Evolutionary conservation across 768 basidiomycete species (phyloP), one percentile per base, ranked within the genome.

Genomic region (Baorangia bicolor): DNA sequence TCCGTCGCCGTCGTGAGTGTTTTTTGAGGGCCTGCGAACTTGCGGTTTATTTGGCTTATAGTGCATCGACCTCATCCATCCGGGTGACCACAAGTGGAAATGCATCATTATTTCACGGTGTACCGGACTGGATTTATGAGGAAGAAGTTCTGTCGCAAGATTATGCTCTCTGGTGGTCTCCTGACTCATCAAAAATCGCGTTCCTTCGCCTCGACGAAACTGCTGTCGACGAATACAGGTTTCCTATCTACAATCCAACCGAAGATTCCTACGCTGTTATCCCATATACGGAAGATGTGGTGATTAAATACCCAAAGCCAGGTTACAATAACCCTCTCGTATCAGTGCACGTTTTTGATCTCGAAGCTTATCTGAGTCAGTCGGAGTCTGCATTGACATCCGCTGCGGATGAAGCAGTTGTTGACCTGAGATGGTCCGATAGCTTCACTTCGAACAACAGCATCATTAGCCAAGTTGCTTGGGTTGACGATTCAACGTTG

Each of bases 81-180:
- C 86, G 88, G 11, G 78, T 98, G 11, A 99, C 96, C 2, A 75
- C 77, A 1, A 83, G 86, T 14, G 97, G 97, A 0, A 90, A 88
- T 49, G 79, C 84, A 0, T 88, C 89, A 0, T 78, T 95, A 16
- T 97, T 98, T 78, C 86, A 98, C 64, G 97, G 97, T 8, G 90
- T 97, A 2, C 92, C 94, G 0, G 94, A 97, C 69, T 98, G 97
- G 96, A 96, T 98, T 5, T 95, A 95, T 70, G 94, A 96, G 69
- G 93, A 96, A 67, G 94, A 97, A 68, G 84, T 98, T 23, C 89
- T 94, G 62, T 74, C 79, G 4, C 67, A 74, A 37, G 83, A 94
- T 66, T 84, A 71, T 45, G 86, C 94, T 0, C 75, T 96, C 5
- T 98, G 94, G 94, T 98, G 91, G 89, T 88, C 90, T 11, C 96